Evolutionary conservation across 805 yeast species (phyloP), one percentile per base, ranked within the genome.

Genomic region (Suhomyces tanzawaensis): DNA sequence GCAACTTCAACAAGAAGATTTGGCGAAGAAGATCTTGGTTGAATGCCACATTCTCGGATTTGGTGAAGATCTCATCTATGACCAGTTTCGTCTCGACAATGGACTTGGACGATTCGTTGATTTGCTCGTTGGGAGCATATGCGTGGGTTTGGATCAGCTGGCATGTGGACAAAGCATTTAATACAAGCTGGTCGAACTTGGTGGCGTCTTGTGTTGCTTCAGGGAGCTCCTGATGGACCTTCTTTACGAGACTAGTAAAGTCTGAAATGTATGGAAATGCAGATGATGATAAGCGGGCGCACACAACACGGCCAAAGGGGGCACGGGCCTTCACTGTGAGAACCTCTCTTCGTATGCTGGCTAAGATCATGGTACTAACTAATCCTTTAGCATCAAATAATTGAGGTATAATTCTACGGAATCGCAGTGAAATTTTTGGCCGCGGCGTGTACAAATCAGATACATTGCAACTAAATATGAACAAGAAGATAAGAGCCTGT

Each of bases 1-100:
- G 68, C 18, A 69, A 54, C 29, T 61, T 57, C 39, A 69, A 47
- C 13, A 62, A 43, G 30, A 69, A 59, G 7, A 64, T 41, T 17
- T 50, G 41, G 22, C 46, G 53, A 40, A 69, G 51, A 14, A 67
- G 52, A 2, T 32, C 39, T 9, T 49, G 37, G 9, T 53, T 41
- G 32, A 66, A 61, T 28, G 36, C 22, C 37, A 52, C 52, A 11
- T 42, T 40, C 7, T 50, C 55, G 7, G 4, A 4, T 29, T 45
- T 37, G 19, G 14, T 30, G 35, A 66, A 50, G 4, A 64, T 45
- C 18, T 42, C 39, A 8, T 45, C 45, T 16, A 64, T 52, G 11
- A 44, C 35, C 18, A 33, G 39, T 7, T 36, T 17, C 12, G 40
- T 15, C 24, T 36, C 37, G 12, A 22, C 32, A n/a, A 36, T 28